Percentiles rank a stretch among this genome's conserved stretches.
phyloP scores from a whole-genome alignment of 257 asterid genomes.

The Agastache rugosa region DNA sequence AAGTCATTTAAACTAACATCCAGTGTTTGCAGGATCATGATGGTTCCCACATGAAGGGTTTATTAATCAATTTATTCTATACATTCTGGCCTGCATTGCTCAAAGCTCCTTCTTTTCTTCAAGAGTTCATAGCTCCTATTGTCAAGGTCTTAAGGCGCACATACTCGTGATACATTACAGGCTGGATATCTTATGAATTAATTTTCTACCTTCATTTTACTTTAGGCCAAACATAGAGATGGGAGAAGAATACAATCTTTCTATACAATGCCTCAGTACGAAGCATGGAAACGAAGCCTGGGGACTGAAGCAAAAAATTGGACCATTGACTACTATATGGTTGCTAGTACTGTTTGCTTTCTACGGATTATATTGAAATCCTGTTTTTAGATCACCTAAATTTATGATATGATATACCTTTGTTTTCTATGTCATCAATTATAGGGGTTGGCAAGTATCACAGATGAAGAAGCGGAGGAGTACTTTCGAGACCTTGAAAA shows the following conservation, averaged over 20 bases:
- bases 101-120: constrained; percentile 72
- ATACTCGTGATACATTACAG: background rate
- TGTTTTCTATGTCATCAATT: constrained; percentile 25
- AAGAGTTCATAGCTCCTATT: constrained; percentile 97
- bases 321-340: constrained; percentile 95
- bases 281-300: constrained; percentile 71
- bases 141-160: constrained; percentile 59
- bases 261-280: constrained; percentile 96
- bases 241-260: constrained; percentile 57
- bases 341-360: constrained; percentile 34
- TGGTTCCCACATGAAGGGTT: constrained; percentile 97
- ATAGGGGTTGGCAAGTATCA: constrained; percentile 97
- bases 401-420: background rate
- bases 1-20: constrained; percentile 21
- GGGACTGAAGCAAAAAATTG: constrained; percentile 71
- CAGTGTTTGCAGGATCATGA: constrained; percentile 78
- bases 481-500: no score
- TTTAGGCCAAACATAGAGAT: constrained; percentile 68
- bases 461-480: constrained; percentile 85
- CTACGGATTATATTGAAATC: background rate
- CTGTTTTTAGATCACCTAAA: constrained; percentile 18
- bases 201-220: constrained; percentile 13
- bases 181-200: background rate
- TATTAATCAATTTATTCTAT: constrained; percentile 87
- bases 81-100: constrained; percentile 95